Conservation (phyloP, 2,329 filamentous ascomycete genomes). For the Fusarium anthophilum region DNA sequence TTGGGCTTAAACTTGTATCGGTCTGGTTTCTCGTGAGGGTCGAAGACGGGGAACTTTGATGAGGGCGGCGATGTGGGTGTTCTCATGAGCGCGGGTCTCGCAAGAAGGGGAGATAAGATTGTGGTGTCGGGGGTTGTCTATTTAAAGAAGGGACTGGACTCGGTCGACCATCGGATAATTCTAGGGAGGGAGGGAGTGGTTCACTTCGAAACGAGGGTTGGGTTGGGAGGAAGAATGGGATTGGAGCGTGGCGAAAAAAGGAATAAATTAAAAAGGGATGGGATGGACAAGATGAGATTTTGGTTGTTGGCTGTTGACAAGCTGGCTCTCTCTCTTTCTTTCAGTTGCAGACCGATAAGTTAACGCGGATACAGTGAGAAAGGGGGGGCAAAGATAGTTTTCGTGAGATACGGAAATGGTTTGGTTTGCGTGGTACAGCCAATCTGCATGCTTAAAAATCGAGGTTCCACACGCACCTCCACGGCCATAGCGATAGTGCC, state of each 20-base stretch:
- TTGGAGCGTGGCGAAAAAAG: conserved; percentile 28
- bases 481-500: conserved; percentile 21
- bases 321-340: neutral
- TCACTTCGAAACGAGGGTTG: conserved; percentile 18
- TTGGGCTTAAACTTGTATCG: conserved; percentile 63
- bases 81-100: conserved; percentile 61
- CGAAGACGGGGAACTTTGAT: conserved; percentile 62
- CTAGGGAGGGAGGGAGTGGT: conserved; percentile 13
- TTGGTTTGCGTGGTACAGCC: conserved; percentile 29
- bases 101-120: conserved; percentile 24
- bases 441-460: conserved; percentile 26
- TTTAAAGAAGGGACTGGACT: conserved; percentile 39
- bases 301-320: conserved; percentile 15
- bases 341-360: neutral
- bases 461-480: conserved; percentile 9
- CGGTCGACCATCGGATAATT: conserved; percentile 39
- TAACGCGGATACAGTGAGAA: conserved; percentile 10
- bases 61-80: conserved; percentile 72
- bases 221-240: neutral
- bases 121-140: neutral
- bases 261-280: conserved; percentile 28
- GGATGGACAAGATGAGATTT: conserved; percentile 2
- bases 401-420: conserved; percentile 20
- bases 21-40: conserved; percentile 72
- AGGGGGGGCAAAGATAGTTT: conserved; percentile 31